A percentile compares a stretch with the other conserved stretches of the same genome.
Evolutionary conservation across 2,329 filamentous ascomycete species (phyloP).

Genomic region (Colletotrichum viniferum): DNA sequence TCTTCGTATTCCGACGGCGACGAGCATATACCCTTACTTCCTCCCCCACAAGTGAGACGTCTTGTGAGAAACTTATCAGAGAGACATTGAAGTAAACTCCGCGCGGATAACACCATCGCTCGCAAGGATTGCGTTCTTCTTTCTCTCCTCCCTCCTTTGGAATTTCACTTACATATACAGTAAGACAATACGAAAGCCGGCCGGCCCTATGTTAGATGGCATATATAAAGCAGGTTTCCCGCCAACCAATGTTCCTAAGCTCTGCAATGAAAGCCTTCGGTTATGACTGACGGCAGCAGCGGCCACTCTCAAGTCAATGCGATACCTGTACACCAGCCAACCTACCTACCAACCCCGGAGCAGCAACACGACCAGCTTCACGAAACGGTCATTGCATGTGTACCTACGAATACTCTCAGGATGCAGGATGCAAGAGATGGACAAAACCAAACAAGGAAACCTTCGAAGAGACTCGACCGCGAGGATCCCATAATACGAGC

Average conservation of each 20-base stretch:
- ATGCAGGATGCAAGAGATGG: too few relatives aligned
- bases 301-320: too few relatives aligned
- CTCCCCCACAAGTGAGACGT: too few relatives aligned
- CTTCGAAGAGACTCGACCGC: not conserved
- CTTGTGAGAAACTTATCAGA: too few relatives aligned
- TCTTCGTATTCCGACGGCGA: not conserved
- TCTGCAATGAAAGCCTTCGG: too few relatives aligned
- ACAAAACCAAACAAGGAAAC: too few relatives aligned
- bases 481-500: too few relatives aligned
- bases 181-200: not conserved
- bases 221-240: not conserved
- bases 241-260: fast-evolving
- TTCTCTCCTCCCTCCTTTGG: not conserved
- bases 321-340: not conserved
- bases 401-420: fast-evolving
- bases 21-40: not conserved
- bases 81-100: too few relatives aligned
- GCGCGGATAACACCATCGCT: too few relatives aligned
- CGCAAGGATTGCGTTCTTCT: not conserved
- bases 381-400: fast-evolving
- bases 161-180: not conserved
- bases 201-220: not conserved
- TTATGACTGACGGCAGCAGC: too few relatives aligned
- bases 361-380: fast-evolving
- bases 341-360: not conserved